Conservation (phyloP, 495 filamentous ascomycete species). For the Polyplosphaeria fusca region DNA sequence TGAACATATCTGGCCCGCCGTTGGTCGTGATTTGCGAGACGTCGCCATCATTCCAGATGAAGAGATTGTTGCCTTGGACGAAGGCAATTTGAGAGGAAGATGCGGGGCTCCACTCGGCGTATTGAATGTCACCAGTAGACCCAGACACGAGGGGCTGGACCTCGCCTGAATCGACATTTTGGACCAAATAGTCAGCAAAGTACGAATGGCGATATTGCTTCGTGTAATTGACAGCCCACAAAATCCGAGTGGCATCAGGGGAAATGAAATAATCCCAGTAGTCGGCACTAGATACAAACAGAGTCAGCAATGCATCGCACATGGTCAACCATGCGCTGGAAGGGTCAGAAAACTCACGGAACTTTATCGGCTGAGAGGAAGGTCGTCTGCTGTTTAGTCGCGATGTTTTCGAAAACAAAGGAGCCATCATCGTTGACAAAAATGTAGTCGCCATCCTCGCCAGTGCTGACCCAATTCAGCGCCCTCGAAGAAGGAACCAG, state of each 20-base stretch:
- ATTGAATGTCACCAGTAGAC: conserved; percentile 55
- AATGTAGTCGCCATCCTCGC: conserved; percentile 50
- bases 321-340: too few relatives aligned
- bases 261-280: conserved; percentile 44
- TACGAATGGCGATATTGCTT: conserved; percentile 59
- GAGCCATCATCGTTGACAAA: conserved; percentile 44
- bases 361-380: conserved; percentile 43
- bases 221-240: conserved; percentile 47
- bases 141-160: conserved; percentile 47
- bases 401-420: conserved; percentile 50
- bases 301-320: too few relatives aligned
- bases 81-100: conserved; percentile 52
- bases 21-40: conserved; percentile 53
- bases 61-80: conserved; percentile 56
- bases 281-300: too few relatives aligned
- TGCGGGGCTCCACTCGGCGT: conserved; percentile 49
- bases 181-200: conserved; percentile 55
- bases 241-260: conserved; percentile 47
- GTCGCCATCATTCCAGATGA: conserved; percentile 48
- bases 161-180: conserved; percentile 48
- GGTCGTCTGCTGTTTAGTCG: conserved; percentile 46
- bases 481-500: conserved; percentile 24
- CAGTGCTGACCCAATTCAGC: conserved; percentile 47
- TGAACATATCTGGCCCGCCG: conserved; percentile 54
- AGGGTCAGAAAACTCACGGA: too few relatives aligned